These are phyloP conservation scores for Neurospora sp. DNA, from an alignment of 495 filamentous ascomycete genomes.

Conservation along the genomic window DNA sequence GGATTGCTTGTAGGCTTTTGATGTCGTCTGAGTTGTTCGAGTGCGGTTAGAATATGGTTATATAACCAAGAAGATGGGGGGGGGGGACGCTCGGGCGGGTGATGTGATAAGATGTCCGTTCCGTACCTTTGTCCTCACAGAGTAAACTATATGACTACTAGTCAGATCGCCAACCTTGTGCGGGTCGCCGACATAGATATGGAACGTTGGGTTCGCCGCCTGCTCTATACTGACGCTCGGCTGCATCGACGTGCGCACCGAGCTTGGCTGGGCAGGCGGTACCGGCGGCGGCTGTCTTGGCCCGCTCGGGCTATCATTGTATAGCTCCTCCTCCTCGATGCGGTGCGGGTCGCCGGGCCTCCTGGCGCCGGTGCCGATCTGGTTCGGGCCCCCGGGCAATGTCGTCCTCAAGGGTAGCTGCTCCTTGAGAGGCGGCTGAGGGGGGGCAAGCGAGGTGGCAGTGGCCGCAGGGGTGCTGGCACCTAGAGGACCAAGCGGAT, in stretches of 20 bases:
- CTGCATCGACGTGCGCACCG: conserved; percentile 51
- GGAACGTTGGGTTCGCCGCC: conserved; percentile 80
- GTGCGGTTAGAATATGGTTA: neutral
- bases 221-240: conserved; percentile 82
- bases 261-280: conserved; percentile 46
- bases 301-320: conserved; percentile 27
- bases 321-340: conserved; percentile 56
- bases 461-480: conserved; percentile 56
- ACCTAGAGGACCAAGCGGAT: conserved; percentile 86
- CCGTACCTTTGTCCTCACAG: conserved; percentile 81
- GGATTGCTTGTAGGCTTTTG: conserved; percentile 83
- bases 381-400: conserved; percentile 16
- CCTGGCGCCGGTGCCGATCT: neutral
- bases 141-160: conserved; percentile 94
- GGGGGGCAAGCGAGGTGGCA: conserved; percentile 43
- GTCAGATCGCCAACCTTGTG: conserved; percentile 96
- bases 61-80: neutral
- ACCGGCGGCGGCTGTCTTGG: conserved; percentile 66
- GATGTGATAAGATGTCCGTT: neutral
- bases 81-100: no score
- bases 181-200: conserved; percentile 91
- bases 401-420: conserved; percentile 49
- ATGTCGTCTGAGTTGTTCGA: conserved; percentile 57
- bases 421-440: conserved; percentile 84
- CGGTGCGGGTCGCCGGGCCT: conserved; percentile 35